Evolutionary conservation across 2,329 filamentous ascomycete genomes (phyloP).

Genomic region (Botryotinia calthae): DNA sequence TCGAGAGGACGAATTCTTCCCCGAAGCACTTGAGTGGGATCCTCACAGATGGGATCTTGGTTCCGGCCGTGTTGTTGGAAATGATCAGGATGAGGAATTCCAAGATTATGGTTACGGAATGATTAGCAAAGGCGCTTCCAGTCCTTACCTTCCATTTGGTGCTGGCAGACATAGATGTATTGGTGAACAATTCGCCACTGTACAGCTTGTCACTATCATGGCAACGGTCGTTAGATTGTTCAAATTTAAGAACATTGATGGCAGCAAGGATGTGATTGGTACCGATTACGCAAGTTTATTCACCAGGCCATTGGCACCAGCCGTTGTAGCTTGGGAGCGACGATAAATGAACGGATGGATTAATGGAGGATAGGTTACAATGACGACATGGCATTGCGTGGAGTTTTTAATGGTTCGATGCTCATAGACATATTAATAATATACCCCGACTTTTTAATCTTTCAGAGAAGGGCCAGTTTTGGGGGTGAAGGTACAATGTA

Average conservation of each 20-base stretch:
- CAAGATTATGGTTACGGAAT: conserved; percentile 93
- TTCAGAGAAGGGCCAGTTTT: neutral
- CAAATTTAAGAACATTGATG: conserved; percentile 74
- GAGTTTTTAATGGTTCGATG: conserved; percentile 2
- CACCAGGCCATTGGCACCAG: conserved; percentile 69
- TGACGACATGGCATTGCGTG: neutral
- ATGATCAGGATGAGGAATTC: conserved; percentile 65
- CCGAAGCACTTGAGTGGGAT: conserved; percentile 79
- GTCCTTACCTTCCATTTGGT: conserved; percentile 91
- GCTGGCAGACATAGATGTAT: conserved; percentile 93
- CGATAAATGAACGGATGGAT: conserved; percentile 44
- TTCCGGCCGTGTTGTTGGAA: conserved; percentile 53
- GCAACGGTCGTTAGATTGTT: conserved; percentile 74
- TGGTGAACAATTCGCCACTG: conserved; percentile 92
- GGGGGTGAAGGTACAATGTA: too few species aligned
- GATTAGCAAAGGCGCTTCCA: conserved; percentile 84
- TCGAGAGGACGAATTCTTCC: conserved; percentile 71
- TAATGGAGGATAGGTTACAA: neutral
- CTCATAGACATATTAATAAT: conserved; percentile 3
- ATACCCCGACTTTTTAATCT: conserved; percentile 2
- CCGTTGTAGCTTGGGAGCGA: conserved; percentile 72
- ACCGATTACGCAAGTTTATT: conserved; percentile 71
- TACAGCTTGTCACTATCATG: conserved; percentile 84
- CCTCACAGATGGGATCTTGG: conserved; percentile 84
- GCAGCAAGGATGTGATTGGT: conserved; percentile 64